phyloP scores from a whole-genome alignment of 371 early-diverging fungal species.

The Zopfochytrium polystomum region DNA sequence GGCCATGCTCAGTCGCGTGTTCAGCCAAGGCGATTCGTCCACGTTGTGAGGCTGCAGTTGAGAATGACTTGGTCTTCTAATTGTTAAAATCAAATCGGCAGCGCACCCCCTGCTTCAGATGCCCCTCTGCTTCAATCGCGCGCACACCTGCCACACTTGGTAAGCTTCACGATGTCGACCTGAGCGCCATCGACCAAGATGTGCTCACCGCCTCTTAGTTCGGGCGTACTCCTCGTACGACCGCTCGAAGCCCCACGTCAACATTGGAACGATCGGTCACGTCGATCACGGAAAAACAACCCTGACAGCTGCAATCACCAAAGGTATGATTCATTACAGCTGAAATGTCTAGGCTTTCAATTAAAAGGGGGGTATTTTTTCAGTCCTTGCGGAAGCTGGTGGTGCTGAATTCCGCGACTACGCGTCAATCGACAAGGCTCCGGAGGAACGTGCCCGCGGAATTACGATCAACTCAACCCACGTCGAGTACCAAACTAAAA shows the following conservation, averaged over 20 bases:
- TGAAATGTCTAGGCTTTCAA: neutral
- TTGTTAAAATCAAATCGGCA: too few species aligned
- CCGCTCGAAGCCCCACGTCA: constrained; percentile 91
- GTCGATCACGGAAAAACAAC: constrained; percentile 99
- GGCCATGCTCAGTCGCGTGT: too few species aligned
- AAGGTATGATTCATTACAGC: constrained; percentile 48
- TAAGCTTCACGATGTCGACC: too few species aligned
- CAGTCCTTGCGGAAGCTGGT: constrained; percentile 69
- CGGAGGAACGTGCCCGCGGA: constrained; percentile 96
- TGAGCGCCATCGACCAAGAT: too few species aligned
- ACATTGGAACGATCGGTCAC: constrained; percentile 99
- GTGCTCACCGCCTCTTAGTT: too few species aligned
- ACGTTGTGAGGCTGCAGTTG: too few species aligned
- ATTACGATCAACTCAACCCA: constrained; percentile 96
- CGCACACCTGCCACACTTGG: too few species aligned
- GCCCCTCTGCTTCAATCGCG: too few species aligned
- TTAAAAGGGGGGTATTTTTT: neutral
- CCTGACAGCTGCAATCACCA: constrained; percentile 98
- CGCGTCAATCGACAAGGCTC: constrained; percentile 95
- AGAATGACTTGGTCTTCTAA: too few species aligned
- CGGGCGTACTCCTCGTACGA: constrained; percentile 30
- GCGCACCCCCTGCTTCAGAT: too few species aligned
- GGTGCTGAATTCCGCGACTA: constrained; percentile 89
- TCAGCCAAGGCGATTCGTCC: too few species aligned
- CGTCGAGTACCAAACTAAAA: constrained; percentile 90